Evolutionary conservation across 805 yeast species (phyloP), one percentile per base, ranked within the genome.

Genomic region (Metschnikowia rubicola): DNA sequence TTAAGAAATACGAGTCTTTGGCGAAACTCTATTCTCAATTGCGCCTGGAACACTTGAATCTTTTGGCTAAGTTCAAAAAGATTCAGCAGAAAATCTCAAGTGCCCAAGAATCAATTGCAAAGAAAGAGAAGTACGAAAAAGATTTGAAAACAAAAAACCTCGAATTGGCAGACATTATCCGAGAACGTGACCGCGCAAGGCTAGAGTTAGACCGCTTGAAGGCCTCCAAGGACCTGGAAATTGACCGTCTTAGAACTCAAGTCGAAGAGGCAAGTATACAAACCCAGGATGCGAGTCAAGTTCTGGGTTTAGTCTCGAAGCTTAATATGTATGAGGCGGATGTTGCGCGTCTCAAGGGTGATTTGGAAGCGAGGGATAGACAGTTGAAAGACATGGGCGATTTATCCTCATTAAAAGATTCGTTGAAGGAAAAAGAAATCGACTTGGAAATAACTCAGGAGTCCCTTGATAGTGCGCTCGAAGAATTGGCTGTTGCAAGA

Each of bases 1-100:
- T 87, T 52, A 80, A 79, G 44, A 91, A 91, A 69, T 91, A 91
- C 66, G 96, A 90, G 61, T 78, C 94, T 0, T 74, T 91, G 52
- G 97, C 97, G 6, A 88, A 88, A 60, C 73, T 91, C 54, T 91
- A 91, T 65, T 84, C 96, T 2, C 96, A 90, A 67, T 73, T 91
- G 56, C 84, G 97, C 61, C 95, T 88, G 66, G 97, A 91, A 66
- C 97, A 91, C 62, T 74, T 91, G 59, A 86, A 83, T 52, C 68
- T 90, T 46, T 75, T 91, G 61, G 75, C 86, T 43, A 85, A 84
- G 61, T 84, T 84, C 62, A 90, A 91, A 63, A 83, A 85, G 56
- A 75, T 84, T 39, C 95, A 89, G 67, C 87, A 88, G 55, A 88
- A 87, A 66, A 95, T 94, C 3, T 85, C 90, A 11, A 75, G 80